Evolutionary conservation across 257 asterid genomes (phyloP).

Genomic region (Solanum tacnaense): DNA sequence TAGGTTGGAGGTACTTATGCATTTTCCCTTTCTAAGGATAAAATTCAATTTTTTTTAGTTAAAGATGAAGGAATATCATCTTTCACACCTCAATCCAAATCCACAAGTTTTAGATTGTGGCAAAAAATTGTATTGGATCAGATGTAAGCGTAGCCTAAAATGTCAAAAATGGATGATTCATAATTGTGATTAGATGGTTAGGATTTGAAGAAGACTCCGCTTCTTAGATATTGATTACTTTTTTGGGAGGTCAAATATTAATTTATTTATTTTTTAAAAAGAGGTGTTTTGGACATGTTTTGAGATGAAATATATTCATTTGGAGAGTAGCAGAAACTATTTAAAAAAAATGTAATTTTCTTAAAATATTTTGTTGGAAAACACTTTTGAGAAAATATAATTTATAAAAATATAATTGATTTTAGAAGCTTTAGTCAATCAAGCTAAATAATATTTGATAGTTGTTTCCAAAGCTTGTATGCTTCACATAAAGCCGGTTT

Average conservation of each 20-base stretch:
- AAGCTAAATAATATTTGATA: neutral
- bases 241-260: neutral
- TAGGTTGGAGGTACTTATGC: too few relatives aligned
- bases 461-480: neutral
- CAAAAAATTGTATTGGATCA: neutral
- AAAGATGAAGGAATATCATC: neutral
- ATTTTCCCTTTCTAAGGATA: neutral
- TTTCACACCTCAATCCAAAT: neutral
- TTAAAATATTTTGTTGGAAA: neutral
- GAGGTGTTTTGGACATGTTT: neutral
- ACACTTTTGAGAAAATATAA: neutral
- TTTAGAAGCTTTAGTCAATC: neutral
- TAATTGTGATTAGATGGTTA: neutral
- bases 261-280: neutral
- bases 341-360: neutral
- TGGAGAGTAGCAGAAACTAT: neutral
- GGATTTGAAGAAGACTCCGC: neutral
- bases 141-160: neutral
- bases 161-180: neutral
- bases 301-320: neutral
- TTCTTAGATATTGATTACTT: neutral
- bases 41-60: neutral
- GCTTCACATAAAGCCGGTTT: neutral
- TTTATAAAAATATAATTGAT: neutral
- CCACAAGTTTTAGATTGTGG: neutral